phyloP scores from a whole-genome alignment of 768 basidiomycete genomes.

The Vararia minispora region DNA sequence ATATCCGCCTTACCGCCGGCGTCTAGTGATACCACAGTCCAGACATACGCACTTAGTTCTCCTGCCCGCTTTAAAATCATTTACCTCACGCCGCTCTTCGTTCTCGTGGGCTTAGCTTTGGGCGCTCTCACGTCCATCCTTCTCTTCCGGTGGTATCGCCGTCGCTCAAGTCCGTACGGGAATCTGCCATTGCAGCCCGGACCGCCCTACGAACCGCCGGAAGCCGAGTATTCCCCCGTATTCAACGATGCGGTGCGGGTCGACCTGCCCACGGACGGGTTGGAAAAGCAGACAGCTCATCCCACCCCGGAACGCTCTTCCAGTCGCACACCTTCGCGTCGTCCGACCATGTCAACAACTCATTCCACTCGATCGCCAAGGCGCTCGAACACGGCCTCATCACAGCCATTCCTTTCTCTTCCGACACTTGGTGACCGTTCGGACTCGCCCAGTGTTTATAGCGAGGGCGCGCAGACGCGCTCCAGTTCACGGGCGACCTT shows the following conservation, averaged over 20 bases:
- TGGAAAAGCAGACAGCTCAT: background rate
- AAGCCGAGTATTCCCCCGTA: too few species aligned
- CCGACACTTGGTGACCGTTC: background rate
- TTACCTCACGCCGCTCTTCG: conserved; percentile 21
- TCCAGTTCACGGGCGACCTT: conserved; percentile 6
- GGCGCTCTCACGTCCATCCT: conserved; percentile 17
- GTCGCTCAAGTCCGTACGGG: conserved; percentile 2
- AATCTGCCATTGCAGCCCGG: conserved; percentile 16
- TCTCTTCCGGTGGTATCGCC: conserved; percentile 10
- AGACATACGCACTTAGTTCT: background rate
- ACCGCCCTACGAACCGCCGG: conserved; percentile 18
- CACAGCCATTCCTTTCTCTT: background rate
- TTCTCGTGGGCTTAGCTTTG: conserved; percentile 15
- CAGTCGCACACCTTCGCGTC: background rate
- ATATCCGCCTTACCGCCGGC: conserved; percentile 19
- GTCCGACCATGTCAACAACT: conserved; percentile 13
- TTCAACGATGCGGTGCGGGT: too few species aligned
- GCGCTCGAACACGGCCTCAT: background rate
- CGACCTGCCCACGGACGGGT: conserved; percentile 3
- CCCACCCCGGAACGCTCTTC: background rate
- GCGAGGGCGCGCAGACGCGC: background rate
- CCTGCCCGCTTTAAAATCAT: conserved; percentile 15
- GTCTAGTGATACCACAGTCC: conserved; percentile 2
- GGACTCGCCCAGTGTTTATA: too few species aligned
- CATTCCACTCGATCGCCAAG: conserved; percentile 10